Evolutionary conservation across 768 basidiomycete genomes (phyloP).

Genomic region (Boletus bicolor): DNA sequence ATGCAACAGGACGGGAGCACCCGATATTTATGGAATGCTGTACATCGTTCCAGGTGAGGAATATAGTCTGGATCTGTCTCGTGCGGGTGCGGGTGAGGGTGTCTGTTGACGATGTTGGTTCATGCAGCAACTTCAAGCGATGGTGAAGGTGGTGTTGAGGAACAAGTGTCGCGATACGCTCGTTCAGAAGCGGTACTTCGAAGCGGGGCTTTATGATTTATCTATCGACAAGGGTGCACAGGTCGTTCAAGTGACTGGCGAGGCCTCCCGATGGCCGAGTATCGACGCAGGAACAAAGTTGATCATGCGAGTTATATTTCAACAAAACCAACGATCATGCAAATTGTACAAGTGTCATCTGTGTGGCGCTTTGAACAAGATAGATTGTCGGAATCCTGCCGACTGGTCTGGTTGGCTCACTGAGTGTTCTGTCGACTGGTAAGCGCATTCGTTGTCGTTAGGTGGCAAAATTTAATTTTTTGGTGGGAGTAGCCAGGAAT

Average conservation of each 20-base stretch:
- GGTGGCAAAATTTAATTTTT: neutral
- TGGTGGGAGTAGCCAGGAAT: constrained; percentile 7
- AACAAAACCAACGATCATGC: constrained; percentile 14
- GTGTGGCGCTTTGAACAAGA: constrained; percentile 18
- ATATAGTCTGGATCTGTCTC: neutral
- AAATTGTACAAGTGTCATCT: constrained; percentile 16
- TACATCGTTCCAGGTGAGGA: constrained; percentile 23
- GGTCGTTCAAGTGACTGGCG: constrained; percentile 20
- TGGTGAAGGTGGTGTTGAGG: constrained; percentile 18
- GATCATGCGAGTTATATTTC: constrained; percentile 24
- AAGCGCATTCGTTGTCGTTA: neutral
- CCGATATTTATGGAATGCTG: constrained; percentile 26
- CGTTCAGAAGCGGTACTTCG: constrained; percentile 25
- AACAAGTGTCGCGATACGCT: constrained; percentile 17
- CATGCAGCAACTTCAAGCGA: constrained; percentile 21
- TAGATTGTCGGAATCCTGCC: constrained; percentile 10
- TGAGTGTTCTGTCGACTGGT: constrained; percentile 25
- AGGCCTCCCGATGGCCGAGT: constrained; percentile 22
- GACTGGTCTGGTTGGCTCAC: constrained; percentile 23
- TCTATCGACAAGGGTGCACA: constrained; percentile 23
- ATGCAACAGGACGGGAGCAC: constrained; percentile 27
- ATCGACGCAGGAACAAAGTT: constrained; percentile 26
- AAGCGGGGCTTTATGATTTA: constrained; percentile 22
- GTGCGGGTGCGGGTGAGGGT: neutral
- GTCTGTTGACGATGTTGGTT: neutral